These are phyloP conservation scores for Linum lewisii DNA, from an alignment of 345 rosid genomes.

Conservation along the genomic window DNA sequence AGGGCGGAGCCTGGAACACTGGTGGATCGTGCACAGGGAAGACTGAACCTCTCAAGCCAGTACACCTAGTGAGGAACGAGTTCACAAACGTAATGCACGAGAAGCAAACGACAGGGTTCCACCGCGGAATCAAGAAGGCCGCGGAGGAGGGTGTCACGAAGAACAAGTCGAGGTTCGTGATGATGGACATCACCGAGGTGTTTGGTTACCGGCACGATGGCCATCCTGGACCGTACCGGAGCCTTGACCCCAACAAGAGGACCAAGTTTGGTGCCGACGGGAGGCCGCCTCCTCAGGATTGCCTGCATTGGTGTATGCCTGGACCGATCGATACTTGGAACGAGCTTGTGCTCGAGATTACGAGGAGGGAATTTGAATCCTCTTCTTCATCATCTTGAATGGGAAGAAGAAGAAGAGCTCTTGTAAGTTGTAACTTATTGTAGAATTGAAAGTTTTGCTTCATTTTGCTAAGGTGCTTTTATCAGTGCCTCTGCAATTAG, in stretches of 20 bases:
- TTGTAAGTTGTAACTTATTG: background rate
- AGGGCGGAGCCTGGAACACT: constrained; percentile 97
- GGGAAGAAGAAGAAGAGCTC: background rate
- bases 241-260: constrained; percentile 67
- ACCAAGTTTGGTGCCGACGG: constrained; percentile 77
- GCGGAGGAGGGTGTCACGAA: constrained; percentile 13
- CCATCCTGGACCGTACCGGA: constrained; percentile 93
- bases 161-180: constrained; percentile 42
- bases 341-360: constrained; percentile 71
- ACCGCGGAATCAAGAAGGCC: constrained; percentile 27
- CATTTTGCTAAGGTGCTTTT: too few species aligned
- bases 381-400: constrained; percentile 13
- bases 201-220: constrained; percentile 93
- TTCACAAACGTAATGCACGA: constrained; percentile 70
- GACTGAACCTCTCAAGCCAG: constrained; percentile 46
- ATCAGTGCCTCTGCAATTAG: too few species aligned
- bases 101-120: constrained; percentile 68
- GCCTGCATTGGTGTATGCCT: constrained; percentile 99
- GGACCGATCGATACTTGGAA: constrained; percentile 98
- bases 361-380: constrained; percentile 55
- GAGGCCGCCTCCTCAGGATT: constrained; percentile 88
- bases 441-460: background rate
- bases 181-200: constrained; percentile 80
- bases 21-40: constrained; percentile 98
- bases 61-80: constrained; percentile 67